Conservation (phyloP, 495 filamentous ascomycete genomes). For the Penicillium paradoxum region DNA sequence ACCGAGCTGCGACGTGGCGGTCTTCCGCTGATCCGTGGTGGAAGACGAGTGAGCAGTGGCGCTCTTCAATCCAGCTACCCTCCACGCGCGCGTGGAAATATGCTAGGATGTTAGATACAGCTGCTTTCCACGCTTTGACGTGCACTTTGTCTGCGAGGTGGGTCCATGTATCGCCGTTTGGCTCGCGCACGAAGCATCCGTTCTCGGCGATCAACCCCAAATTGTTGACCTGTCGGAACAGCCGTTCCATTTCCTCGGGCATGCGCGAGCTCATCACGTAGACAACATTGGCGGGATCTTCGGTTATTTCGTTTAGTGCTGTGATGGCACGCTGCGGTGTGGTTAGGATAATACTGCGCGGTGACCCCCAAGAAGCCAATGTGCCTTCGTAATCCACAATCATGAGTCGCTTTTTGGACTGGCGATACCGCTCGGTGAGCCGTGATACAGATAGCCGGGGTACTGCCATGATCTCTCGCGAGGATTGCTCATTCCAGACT, state of each 20-base stretch:
- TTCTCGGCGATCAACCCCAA: constrained; percentile 89
- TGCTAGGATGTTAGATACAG: constrained; percentile 67
- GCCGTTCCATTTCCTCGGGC: constrained; percentile 78
- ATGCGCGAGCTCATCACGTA: constrained; percentile 88
- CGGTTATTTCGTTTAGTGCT: constrained; percentile 69
- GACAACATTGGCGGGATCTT: constrained; percentile 74
- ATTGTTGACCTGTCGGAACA: constrained; percentile 72
- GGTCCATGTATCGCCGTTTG: constrained; percentile 62
- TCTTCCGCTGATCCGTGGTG: constrained; percentile 82
- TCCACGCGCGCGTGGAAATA: constrained; percentile 88
- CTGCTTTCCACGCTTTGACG: constrained; percentile 69
- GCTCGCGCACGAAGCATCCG: constrained; percentile 78
- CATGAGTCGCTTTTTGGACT: constrained; percentile 64
- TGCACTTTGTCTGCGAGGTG: constrained; percentile 64
- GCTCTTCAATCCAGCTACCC: constrained; percentile 78
- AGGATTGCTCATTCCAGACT: constrained; percentile 76
- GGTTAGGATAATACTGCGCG: constrained; percentile 71
- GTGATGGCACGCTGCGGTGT: constrained; percentile 79
- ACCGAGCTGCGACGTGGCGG: constrained; percentile 60
- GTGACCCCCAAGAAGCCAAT: constrained; percentile 75
- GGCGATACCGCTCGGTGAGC: constrained; percentile 59
- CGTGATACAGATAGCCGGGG: constrained; percentile 67
- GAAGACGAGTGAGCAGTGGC: constrained; percentile 81
- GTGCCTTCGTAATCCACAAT: constrained; percentile 92
- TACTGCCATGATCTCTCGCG: constrained; percentile 75